These are phyloP conservation scores for Miamiensis avidus DNA, from an alignment of 169 alveolate species.

Conservation along the genomic window DNA sequence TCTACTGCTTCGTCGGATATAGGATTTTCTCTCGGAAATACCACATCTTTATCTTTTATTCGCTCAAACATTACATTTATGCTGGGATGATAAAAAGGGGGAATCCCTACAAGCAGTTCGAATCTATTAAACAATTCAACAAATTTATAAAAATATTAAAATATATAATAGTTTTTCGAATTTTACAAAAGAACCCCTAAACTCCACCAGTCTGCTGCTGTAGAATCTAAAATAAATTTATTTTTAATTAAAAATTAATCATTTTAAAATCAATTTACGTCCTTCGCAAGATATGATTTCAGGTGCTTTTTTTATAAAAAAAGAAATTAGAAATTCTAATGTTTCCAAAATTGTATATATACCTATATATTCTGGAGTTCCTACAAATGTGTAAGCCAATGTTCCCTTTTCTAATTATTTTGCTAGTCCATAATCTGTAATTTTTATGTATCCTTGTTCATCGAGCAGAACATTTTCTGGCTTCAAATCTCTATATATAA, in stretches of 20 bases:
- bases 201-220: constrained; percentile 66
- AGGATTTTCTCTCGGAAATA: constrained; percentile 22
- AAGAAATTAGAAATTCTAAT: background rate
- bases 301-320: constrained; percentile 50
- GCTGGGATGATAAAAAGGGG: constrained; percentile 76
- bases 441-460: constrained; percentile 71
- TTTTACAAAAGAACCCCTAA: constrained; percentile 59
- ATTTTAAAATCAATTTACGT: constrained; percentile 30
- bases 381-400: constrained; percentile 73
- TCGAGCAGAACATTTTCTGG: constrained; percentile 81
- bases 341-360: background rate
- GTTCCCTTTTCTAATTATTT: constrained; percentile 55
- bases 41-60: constrained; percentile 50
- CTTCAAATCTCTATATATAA: constrained; percentile 76
- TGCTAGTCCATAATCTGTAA: constrained; percentile 79
- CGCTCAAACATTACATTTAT: constrained; percentile 60
- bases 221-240: background rate
- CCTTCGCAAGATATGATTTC: constrained; percentile 62
- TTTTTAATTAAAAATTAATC: too few relatives aligned
- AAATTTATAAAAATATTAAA: background rate
- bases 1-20: constrained; percentile 38
- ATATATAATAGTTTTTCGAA: background rate
- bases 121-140: constrained; percentile 28
- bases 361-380: constrained; percentile 58
- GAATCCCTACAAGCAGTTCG: constrained; percentile 79